Percentiles rank a stretch among this genome's conserved stretches.
These are phyloP conservation scores for Pelagophyceae sp. DNA, from an alignment of 352 stramenopile species.

Conservation along the genomic window DNA sequence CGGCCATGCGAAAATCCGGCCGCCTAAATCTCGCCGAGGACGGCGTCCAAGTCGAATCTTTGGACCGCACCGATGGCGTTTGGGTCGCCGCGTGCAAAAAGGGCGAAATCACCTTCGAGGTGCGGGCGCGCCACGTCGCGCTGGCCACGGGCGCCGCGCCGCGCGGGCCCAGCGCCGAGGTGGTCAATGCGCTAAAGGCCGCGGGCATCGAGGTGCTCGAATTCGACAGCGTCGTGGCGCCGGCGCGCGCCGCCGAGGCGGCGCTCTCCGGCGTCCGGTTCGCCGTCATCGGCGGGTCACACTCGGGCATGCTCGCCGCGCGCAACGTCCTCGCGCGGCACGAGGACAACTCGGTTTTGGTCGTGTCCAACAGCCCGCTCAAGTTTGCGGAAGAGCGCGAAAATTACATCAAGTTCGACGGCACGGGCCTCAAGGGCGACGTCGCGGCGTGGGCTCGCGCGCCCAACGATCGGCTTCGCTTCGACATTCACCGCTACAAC, in stretches of 20 bases:
- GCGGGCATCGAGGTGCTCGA: not conserved
- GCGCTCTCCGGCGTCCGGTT: not conserved
- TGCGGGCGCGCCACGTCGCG: not conserved
- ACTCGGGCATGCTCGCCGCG: conserved; percentile 5
- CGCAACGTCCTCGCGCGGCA: not conserved
- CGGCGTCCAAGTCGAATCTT: not conserved
- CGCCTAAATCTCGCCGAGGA: not conserved
- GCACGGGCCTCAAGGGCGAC: not conserved
- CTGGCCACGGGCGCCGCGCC: not conserved
- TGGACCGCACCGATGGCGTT: not conserved
- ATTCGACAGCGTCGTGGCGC: not conserved
- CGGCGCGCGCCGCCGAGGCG: not conserved
- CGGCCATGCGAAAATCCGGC: not conserved
- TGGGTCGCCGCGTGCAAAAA: not conserved
- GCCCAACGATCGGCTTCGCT: not conserved
- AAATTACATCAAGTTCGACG: not conserved
- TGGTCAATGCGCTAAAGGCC: not conserved
- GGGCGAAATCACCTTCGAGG: not conserved
- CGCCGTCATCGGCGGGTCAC: not conserved
- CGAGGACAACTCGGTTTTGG: not conserved
- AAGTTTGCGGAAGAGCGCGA: not conserved
- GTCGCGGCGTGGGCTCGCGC: not conserved
- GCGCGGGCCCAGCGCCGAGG: not conserved
- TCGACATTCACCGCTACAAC: not conserved
- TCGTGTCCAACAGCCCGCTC: not conserved